Conservation (phyloP, 2,329 filamentous ascomycete genomes). For the Trichoderma cornu-damae region DNA sequence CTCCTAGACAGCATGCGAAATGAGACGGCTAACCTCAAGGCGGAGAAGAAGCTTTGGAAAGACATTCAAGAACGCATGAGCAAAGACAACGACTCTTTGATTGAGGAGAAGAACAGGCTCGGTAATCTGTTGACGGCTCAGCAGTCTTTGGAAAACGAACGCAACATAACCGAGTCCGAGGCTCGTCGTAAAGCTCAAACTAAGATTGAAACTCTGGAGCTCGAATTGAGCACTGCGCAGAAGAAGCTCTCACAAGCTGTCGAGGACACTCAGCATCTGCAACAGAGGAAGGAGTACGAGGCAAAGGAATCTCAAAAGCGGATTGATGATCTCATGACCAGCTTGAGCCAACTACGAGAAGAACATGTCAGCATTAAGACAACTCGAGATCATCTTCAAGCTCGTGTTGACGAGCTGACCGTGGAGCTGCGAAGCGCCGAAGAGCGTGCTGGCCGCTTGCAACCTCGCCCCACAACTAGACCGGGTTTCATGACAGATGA, state of each 20-base stretch:
- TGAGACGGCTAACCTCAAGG: conserved; percentile 87
- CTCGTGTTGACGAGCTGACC: conserved; percentile 79
- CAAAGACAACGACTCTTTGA: conserved; percentile 79
- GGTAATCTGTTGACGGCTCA: conserved; percentile 78
- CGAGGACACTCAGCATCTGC: conserved; percentile 77
- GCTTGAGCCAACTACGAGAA: conserved; percentile 74
- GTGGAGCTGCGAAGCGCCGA: conserved; percentile 86
- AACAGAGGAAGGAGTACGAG: conserved; percentile 84
- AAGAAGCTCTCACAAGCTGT: conserved; percentile 76
- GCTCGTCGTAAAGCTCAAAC: conserved; percentile 71
- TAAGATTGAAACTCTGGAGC: conserved; percentile 72
- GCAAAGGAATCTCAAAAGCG: conserved; percentile 81
- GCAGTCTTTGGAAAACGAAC: conserved; percentile 87
- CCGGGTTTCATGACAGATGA: conserved; percentile 42
- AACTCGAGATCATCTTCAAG: conserved; percentile 80
- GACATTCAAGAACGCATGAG: conserved; percentile 83
- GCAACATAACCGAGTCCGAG: conserved; percentile 78
- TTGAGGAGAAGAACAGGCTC: conserved; percentile 78
- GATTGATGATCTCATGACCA: conserved; percentile 84
- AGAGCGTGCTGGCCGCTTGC: conserved; percentile 75
- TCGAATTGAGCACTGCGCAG: conserved; percentile 72
- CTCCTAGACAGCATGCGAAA: conserved; percentile 81
- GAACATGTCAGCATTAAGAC: conserved; percentile 84
- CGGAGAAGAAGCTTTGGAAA: conserved; percentile 92
- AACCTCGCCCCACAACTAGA: conserved; percentile 68